Conservation (phyloP, 306 rosid species). For the Abrus pulchellus region DNA sequence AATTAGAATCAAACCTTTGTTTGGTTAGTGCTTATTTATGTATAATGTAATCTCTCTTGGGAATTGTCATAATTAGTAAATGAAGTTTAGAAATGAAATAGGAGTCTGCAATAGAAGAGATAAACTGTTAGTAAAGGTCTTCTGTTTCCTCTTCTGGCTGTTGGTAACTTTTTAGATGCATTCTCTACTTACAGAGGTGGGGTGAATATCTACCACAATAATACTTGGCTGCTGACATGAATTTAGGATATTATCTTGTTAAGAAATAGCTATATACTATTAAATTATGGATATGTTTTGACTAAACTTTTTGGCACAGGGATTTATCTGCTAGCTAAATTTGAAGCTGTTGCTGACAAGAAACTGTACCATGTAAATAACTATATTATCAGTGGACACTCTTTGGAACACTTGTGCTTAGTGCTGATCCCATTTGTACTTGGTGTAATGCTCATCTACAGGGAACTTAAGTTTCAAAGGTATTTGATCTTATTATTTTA, state of each 20-base stretch:
- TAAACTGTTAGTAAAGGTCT: not conserved
- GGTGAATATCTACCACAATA: not conserved
- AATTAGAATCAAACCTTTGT: not conserved
- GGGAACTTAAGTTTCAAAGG: slow-evolving; percentile 62
- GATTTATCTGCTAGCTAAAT: slow-evolving; percentile 68
- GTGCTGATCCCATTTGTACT: slow-evolving; percentile 62
- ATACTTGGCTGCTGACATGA: not conserved
- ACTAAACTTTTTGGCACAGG: slow-evolving; percentile 54
- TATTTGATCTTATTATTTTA: slow-evolving; percentile 40
- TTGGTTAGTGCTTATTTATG: slow-evolving; percentile 6
- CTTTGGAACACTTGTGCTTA: slow-evolving; percentile 69
- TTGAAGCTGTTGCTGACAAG: slow-evolving; percentile 66
- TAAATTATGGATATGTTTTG: slow-evolving; percentile 3
- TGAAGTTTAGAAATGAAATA: not conserved
- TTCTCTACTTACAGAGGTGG: not conserved
- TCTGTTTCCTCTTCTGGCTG: not conserved
- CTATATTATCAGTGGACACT: slow-evolving; percentile 70
- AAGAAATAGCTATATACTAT: slow-evolving; percentile 5
- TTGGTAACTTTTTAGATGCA: not conserved
- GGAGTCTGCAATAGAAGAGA: not conserved
- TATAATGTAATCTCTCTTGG: slow-evolving; percentile 4
- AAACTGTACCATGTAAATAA: slow-evolving; percentile 61
- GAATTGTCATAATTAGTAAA: slow-evolving; percentile 1
- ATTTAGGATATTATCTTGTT: not conserved
- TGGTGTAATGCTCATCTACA: slow-evolving; percentile 66